Evolutionary conservation across 140 eudicot species (phyloP).

Genomic region (Stevia rebaudiana): DNA sequence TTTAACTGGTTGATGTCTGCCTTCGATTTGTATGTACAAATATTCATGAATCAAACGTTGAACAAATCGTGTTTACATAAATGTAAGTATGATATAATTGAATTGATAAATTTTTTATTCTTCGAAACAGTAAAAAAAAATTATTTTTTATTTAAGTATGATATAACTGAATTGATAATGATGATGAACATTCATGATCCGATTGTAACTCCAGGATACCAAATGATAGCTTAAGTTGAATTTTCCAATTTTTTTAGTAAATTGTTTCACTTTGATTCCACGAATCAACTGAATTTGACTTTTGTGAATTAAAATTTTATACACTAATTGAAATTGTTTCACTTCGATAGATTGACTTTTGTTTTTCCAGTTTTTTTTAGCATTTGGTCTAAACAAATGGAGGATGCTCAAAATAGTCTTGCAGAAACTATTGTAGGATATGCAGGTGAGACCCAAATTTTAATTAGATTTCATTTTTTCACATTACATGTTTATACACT

Average conservation of each 20-base stretch:
- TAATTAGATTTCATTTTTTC: neutral
- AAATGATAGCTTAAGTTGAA: neutral
- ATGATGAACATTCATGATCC: neutral
- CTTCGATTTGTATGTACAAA: neutral
- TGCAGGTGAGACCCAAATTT: constrained; percentile 34
- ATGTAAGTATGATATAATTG: neutral
- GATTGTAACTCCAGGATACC: neutral
- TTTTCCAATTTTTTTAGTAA: neutral
- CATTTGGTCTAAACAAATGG: neutral
- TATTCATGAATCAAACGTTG: neutral
- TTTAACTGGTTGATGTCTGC: neutral
- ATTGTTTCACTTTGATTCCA: neutral
- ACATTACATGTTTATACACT: constrained; percentile 5
- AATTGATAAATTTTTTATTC: no score
- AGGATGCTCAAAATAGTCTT: constrained; percentile 31
- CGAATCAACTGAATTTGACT: neutral
- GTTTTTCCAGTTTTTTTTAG: no score
- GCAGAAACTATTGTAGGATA: constrained; percentile 56
- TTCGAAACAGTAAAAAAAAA: no score
- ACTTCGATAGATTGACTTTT: no score
- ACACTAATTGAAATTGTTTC: no score
- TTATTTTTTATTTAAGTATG: neutral
- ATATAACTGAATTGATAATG: neutral
- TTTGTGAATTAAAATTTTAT: neutral
- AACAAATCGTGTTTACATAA: neutral